Evolutionary conservation across 1,284 basidiomycete genomes (phyloP), one percentile per base, ranked within the genome.

Genomic region (Phylloporus sp.): DNA sequence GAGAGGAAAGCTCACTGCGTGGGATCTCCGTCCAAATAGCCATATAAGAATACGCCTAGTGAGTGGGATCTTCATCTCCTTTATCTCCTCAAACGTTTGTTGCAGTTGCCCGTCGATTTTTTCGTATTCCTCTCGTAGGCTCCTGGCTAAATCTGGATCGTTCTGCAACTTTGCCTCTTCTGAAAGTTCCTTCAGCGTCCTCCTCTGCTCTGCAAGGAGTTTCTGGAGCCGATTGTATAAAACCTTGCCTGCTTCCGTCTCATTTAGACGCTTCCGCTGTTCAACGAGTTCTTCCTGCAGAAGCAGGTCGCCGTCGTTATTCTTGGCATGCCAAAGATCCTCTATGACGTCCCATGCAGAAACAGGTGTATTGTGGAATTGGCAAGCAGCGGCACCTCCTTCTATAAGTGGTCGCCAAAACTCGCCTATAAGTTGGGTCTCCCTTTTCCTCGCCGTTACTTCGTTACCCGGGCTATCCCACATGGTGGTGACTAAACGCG

Each of bases 401-500:
- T 72, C 65, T 6, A 81, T 62, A 2, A 74, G 64, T 2, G 46
- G 67, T 53, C 56, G 62, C 68, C 74, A 77, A 40, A 79, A 72
- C 0, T 70, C 72, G 34, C 70, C 64, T 12, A 31, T 60, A 54
- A 79, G 72, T 15, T 67, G 59, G 10, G 64, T 61, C 29, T 74
- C 66, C 26, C 76, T 76, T 0, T 56, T 59, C n/a, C 63, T 56
- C 40, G 61, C 66, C 10, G 49, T 0, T 0, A 0, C 3, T 31
- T 1, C 1, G 68, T 69, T 37, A 76, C 64, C 60, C 11, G 18
- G 24, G n/a, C 24, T 46, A 52, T 72, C 70, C 70, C 74, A 73
- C 72, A 72, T 74, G 18, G 77, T 84, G 15, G 82, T 84, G 29
- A 78, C 77, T 24, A 85, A 74, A 11, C 79, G 68, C 11, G 82